phyloP scores from a whole-genome alignment of 495 filamentous ascomycete genomes.

The Letharia columbiana region DNA sequence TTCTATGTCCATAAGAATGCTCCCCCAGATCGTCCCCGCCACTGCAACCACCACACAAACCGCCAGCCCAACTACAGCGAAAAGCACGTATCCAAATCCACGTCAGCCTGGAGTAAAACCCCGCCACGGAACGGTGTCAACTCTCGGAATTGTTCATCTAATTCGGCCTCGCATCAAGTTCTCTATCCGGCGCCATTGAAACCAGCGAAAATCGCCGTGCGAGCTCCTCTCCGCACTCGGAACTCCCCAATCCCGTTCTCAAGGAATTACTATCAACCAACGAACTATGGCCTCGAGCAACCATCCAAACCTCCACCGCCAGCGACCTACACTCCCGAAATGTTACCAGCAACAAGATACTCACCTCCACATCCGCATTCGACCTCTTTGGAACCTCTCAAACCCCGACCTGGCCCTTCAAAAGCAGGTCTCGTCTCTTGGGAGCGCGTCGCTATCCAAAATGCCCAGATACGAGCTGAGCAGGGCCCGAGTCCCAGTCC shows the following conservation, averaged over 20 bases:
- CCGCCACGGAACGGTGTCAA: constrained; percentile 1
- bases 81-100: constrained; percentile 19
- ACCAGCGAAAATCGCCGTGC: constrained; percentile 17
- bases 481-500: constrained; percentile 12
- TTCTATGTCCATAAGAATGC: constrained; percentile 18
- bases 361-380: constrained; percentile 11
- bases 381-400: constrained; percentile 6
- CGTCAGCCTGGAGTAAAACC: constrained; percentile 7
- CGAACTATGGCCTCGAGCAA: constrained; percentile 3
- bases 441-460: constrained; percentile 23
- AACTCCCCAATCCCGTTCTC: constrained; percentile 18
- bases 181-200: constrained; percentile 9
- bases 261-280: constrained; percentile 7
- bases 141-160: constrained; percentile 5
- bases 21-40: neutral
- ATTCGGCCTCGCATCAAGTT: constrained; percentile 5
- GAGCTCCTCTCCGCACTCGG: constrained; percentile 18
- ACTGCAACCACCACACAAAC: constrained; percentile 10
- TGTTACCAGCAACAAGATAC: constrained; percentile 11
- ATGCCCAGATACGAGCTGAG: constrained; percentile 16
- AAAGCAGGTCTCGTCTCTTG: constrained; percentile 16
- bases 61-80: constrained; percentile 6
- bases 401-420: constrained; percentile 1
- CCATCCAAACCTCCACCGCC: constrained; percentile 2
- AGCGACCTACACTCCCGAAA: neutral